Evolutionary conservation across 169 alveolate species (phyloP).

Genomic region (Babesia divergens): DNA sequence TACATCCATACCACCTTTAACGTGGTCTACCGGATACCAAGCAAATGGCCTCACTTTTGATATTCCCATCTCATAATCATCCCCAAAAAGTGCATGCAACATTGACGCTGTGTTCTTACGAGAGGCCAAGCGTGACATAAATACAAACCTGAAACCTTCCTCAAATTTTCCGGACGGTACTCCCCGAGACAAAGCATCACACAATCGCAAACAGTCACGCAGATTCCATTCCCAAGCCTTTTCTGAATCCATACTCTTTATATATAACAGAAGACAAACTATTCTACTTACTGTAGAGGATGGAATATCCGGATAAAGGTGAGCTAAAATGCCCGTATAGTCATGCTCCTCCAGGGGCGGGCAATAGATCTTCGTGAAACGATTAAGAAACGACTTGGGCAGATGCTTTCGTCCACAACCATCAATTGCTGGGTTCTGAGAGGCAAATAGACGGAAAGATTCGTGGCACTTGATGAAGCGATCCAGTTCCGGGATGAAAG

Average conservation of each 20-base stretch:
- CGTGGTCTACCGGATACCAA: no score
- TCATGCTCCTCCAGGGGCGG: slow-evolving; percentile 83
- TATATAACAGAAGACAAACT: slow-evolving; percentile 26
- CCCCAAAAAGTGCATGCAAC: neutral
- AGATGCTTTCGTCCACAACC: slow-evolving; percentile 98
- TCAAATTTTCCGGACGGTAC: slow-evolving; percentile 6
- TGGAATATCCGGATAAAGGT: slow-evolving; percentile 63
- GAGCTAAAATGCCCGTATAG: slow-evolving; percentile 79
- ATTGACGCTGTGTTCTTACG: neutral
- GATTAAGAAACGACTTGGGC: slow-evolving; percentile 97
- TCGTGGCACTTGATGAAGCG: slow-evolving; percentile 89
- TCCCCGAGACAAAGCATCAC: slow-evolving; percentile 1
- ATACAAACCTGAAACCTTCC: slow-evolving; percentile 13
- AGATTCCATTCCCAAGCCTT: slow-evolving; percentile 41
- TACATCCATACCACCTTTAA: neutral
- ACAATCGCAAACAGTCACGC: slow-evolving; percentile 40
- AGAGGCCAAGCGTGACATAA: slow-evolving; percentile 28
- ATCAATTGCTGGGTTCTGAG: slow-evolving; percentile 95
- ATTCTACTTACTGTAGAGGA: neutral
- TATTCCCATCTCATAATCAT: no score
- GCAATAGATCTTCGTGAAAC: slow-evolving; percentile 93
- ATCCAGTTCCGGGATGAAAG: slow-evolving; percentile 94
- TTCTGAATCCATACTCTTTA: slow-evolving; percentile 30
- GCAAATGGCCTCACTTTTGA: no score
- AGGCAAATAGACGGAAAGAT: slow-evolving; percentile 96